These are phyloP conservation scores for Capronia americana DNA, from an alignment of 2,329 filamentous ascomycete genomes.

Conservation along the genomic window DNA sequence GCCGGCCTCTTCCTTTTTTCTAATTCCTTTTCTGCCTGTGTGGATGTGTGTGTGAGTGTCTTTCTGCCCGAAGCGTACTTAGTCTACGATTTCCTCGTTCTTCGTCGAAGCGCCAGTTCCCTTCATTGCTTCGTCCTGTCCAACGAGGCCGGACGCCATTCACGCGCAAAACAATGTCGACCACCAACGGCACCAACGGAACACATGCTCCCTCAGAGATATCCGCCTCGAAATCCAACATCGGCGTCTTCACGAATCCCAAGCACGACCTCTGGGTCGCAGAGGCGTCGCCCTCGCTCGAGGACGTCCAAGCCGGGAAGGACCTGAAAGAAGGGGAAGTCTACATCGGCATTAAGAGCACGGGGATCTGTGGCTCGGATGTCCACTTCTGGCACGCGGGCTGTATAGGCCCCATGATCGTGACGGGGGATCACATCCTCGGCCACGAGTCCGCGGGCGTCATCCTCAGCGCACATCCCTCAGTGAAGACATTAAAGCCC, in stretches of 20 bases:
- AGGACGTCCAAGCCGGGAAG: conserved; percentile 72
- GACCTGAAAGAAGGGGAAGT: conserved; percentile 81
- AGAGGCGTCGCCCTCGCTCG: conserved; percentile 75
- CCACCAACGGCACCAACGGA: not conserved
- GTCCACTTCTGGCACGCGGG: conserved; percentile 98
- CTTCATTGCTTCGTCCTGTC: not conserved
- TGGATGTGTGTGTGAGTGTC: not conserved
- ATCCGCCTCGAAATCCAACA: conserved; percentile 61
- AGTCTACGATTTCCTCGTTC: not conserved
- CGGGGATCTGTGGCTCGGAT: conserved; percentile 95
- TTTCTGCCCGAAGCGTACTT: not conserved
- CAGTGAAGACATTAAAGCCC: conserved; percentile 76
- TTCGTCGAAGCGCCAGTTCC: not conserved
- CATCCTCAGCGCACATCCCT: conserved; percentile 76
- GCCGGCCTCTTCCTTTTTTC: no score
- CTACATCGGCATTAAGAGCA: conserved; percentile 86
- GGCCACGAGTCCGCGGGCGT: conserved; percentile 88
- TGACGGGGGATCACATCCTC: conserved; percentile 84
- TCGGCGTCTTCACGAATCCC: conserved; percentile 95
- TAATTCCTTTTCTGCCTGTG: not conserved
- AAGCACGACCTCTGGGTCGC: conserved; percentile 89
- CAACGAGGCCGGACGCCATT: not conserved
- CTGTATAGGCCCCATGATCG: conserved; percentile 95
- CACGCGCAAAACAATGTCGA: not conserved
- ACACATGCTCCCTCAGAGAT: conserved; percentile 4